Percentiles rank a stretch among this genome's conserved stretches.
Conservation (phyloP, 1,284 basidiomycete species). For the Trichosporon asahii region DNA sequence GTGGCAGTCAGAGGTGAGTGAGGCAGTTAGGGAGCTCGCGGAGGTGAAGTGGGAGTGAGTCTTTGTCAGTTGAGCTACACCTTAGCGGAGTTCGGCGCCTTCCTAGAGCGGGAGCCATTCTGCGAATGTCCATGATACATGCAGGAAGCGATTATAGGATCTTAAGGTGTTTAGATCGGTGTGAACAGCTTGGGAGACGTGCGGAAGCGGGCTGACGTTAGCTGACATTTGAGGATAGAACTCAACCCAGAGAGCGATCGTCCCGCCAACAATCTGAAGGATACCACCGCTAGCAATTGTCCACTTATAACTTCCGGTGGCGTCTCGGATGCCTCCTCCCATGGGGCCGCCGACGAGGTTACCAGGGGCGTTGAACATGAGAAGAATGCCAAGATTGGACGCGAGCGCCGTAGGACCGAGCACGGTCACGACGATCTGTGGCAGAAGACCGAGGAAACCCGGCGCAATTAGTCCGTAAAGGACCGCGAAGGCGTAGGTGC, state of each 20-base stretch:
- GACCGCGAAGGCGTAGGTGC: conserved; percentile 13
- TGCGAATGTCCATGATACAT: too few relatives aligned
- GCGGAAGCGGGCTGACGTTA: conserved; percentile 17
- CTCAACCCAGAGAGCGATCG: conserved; percentile 21
- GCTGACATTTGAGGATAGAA: not conserved
- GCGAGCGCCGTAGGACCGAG: conserved; percentile 38
- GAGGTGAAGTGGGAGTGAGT: too few relatives aligned
- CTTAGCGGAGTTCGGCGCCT: too few relatives aligned
- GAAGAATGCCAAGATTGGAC: conserved; percentile 31
- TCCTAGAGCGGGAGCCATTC: too few relatives aligned
- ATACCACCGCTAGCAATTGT: conserved; percentile 15
- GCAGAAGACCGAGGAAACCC: conserved; percentile 35
- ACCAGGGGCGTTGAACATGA: conserved; percentile 20
- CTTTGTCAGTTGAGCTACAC: not conserved
- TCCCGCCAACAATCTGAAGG: conserved; percentile 17
- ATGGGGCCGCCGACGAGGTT: conserved; percentile 18
- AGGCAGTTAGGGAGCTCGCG: not conserved
- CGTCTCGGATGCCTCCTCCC: conserved; percentile 21
- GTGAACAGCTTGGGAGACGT: conserved; percentile 11
- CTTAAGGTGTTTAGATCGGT: conserved; percentile 1
- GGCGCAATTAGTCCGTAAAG: conserved; percentile 30
- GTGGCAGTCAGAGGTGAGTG: not conserved
- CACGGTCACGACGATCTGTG: conserved; percentile 37
- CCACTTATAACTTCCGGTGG: not conserved
- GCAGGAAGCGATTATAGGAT: not conserved